These are phyloP conservation scores for Tetrapisispora fleetii DNA, from an alignment of 805 yeast species.

Conservation along the genomic window DNA sequence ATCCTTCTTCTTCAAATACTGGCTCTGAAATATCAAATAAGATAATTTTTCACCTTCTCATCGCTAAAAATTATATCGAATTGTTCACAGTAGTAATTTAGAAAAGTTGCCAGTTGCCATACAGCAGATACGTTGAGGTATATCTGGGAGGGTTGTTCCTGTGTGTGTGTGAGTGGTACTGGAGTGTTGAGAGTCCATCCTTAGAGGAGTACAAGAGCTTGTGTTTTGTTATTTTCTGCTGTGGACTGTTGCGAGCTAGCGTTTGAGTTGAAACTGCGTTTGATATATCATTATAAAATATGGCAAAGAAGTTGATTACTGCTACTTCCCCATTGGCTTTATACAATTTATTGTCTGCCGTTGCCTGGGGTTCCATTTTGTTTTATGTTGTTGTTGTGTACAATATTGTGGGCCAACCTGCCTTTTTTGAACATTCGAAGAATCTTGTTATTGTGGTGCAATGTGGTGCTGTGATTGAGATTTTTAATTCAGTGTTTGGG, in stretches of 20 bases:
- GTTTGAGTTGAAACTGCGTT: background rate
- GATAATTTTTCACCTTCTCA: background rate
- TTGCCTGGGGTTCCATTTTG: conserved; percentile 45
- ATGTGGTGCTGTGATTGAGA: conserved; percentile 69
- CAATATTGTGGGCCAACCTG: conserved; percentile 51
- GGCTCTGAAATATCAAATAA: background rate
- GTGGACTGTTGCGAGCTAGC: background rate
- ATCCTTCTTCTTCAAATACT: background rate
- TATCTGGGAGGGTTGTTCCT: no score
- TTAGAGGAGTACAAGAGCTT: no score
- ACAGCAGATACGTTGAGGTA: no score
- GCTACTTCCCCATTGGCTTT: conserved; percentile 29
- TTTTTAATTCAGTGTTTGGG: conserved; percentile 68
- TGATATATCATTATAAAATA: conserved; percentile 1
- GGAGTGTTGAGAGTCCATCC: no score
- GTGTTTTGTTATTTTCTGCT: no score
- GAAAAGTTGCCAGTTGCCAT: no score
- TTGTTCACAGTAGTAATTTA: no score
- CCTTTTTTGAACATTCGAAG: conserved; percentile 49
- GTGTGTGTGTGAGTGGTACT: no score
- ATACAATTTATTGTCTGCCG: conserved; percentile 46
- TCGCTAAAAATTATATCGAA: background rate
- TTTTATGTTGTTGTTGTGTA: conserved; percentile 34
- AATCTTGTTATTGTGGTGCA: conserved; percentile 58
- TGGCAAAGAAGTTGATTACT: conserved; percentile 17